Evolutionary conservation across 2,329 filamentous ascomycete genomes (phyloP), one percentile per base, ranked within the genome.

Genomic region (Colletotrichum tamarilloi): DNA sequence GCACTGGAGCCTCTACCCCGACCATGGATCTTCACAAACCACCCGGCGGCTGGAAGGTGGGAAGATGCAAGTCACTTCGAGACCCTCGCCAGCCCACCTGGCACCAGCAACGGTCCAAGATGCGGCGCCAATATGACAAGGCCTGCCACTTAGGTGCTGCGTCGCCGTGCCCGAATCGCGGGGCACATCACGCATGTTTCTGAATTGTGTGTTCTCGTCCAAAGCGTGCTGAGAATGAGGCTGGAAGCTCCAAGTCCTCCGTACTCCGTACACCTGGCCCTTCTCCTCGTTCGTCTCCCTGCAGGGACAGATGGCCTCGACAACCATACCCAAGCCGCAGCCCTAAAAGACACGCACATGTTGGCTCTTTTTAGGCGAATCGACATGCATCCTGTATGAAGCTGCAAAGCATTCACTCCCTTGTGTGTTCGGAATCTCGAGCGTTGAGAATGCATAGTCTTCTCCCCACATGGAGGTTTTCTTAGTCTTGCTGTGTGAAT

Each of bases 51-150:
- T 73, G 70, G 70, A 14, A 69, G 64, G 70, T 62, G 70, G 70
- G 60, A 71, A 66, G 62, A 73, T 73, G 71, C 71, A 71, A 73
- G 71, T 73, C 71, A 73, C 71, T 62, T 56, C 24, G n/a, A 58
- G 26, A 73, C 59, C 70, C 66, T 73, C 60, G 16, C 32, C 14
- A 73, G 56, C 55, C 71, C 71, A 65, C 32, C 32, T 35, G 32
- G 32, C 32, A 35, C 67, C n/a, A 63, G 46, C 60, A 56, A 38
- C 56, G 55, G 60, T 42, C 59, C 56, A 24, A 55, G 60, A 70
- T 62, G 60, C 71, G 24, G 67, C 56, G 9, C 32, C 46, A 28
- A 57, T 49, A 65, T 19, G 42, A 49, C 16, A 49, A 49, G 53
- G 35, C 55, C 32, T 65, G n/a, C 19, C 30, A 53, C 52, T 28